Evolutionary conservation across 306 rosid genomes (phyloP).

Genomic region (Heteromeles arbutifolia): DNA sequence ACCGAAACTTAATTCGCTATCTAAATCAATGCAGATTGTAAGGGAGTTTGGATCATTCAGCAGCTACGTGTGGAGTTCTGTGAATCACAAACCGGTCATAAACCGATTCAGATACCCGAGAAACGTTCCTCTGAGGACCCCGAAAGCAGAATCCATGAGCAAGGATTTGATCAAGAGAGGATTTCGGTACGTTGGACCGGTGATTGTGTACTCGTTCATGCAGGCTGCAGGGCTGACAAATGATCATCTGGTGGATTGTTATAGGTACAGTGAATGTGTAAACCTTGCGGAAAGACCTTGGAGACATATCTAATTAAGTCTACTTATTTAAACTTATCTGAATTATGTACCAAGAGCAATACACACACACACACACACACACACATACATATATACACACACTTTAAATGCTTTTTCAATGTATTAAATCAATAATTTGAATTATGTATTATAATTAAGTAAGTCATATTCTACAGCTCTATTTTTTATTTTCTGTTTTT

Average conservation of each 20-base stretch:
- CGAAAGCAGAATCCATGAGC: conserved; percentile 91
- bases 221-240: conserved; percentile 93
- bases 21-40: conserved; percentile 40
- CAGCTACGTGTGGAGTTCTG: conserved; percentile 83
- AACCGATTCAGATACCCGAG: conserved; percentile 74
- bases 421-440: neutral
- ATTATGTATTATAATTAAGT: neutral
- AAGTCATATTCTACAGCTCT: neutral
- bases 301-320: conserved; percentile 66
- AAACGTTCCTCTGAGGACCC: conserved; percentile 76
- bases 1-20: neutral
- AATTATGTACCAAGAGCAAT: neutral
- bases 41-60: conserved; percentile 84
- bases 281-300: conserved; percentile 97
- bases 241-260: conserved; percentile 90
- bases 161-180: conserved; percentile 78
- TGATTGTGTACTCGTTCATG: conserved; percentile 89
- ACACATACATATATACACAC: neutral
- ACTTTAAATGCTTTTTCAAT: neutral
- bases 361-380: neutral
- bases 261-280: conserved; percentile 70
- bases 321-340: neutral
- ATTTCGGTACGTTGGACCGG: conserved; percentile 81
- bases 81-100: conserved; percentile 73
- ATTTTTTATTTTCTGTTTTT: neutral